Evolutionary conservation across 257 asterid species (phyloP), one percentile per base, ranked within the genome.

Genomic region (Ligustrum vulgare): DNA sequence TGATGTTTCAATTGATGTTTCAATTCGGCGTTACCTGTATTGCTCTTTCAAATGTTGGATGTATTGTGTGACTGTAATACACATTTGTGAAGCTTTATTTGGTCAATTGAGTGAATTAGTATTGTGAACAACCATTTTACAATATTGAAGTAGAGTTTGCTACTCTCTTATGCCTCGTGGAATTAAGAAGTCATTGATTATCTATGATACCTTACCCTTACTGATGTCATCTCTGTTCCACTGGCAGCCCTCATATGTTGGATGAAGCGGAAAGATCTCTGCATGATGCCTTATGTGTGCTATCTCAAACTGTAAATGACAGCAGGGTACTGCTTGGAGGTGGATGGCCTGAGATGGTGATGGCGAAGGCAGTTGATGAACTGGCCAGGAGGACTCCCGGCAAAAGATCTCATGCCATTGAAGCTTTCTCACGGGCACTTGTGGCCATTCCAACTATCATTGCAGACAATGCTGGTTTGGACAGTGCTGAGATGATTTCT

Each of bases 301-400:
- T 94, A 65, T 92, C 97, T 34, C 97, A 94, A 82, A 94, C 98
- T 0, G 96, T 92, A 72, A 89, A 79, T 75, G 98, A 94, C 84
- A 92, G 97, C 78, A 84, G 98, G 83, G 88, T 90, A 72, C 75
- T 92, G 67, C 78, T 88, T 49, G 98, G 98, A 69, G 98, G 98
- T 64, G 96, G 98, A 71, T 94, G 98, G 97, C 92, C 97, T 18
- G 98, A 92, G 84, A 89, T 92, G 98, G 89, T 88, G 74, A 94
- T 92, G 98, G 91, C 94, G 18, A 94, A 90, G 84, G 96, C 96
- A 69, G 94, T 92, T 11, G 97, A 89, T 82, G 98, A 94, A 73
- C 90, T 94, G 63, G 93, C 98, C 71, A 83, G 88, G 83, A 89
- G 83, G 84, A 94, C 98, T 65, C 98, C 98, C 7, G 98, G 98